phyloP scores from a whole-genome alignment of 805 yeast species.

The Kodamaea leandrae region DNA sequence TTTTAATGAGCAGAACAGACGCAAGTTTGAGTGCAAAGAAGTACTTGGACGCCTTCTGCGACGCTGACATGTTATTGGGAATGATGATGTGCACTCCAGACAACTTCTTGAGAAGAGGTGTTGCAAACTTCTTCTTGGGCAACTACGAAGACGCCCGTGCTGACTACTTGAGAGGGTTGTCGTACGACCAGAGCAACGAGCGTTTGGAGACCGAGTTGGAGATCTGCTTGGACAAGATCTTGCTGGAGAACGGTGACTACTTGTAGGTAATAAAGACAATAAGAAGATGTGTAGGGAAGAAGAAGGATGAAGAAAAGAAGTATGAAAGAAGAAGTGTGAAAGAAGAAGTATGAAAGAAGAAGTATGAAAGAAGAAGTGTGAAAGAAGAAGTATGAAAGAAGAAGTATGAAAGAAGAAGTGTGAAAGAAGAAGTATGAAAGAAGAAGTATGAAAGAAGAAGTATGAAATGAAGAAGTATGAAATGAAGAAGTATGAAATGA shows the following conservation, averaged over 20 bases:
- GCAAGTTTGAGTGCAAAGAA: slow-evolving; percentile 56
- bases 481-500: too few species aligned
- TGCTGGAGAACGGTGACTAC: slow-evolving; percentile 58
- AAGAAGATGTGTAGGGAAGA: neutral
- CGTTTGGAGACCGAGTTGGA: slow-evolving; percentile 49
- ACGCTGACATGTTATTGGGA: slow-evolving; percentile 62
- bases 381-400: too few species aligned
- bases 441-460: too few species aligned
- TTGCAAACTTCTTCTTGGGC: slow-evolving; percentile 59
- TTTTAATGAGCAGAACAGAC: slow-evolving; percentile 70
- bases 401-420: too few species aligned
- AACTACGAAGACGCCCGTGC: slow-evolving; percentile 60
- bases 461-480: too few species aligned
- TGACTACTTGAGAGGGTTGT: slow-evolving; percentile 70
- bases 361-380: too few species aligned
- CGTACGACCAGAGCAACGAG: slow-evolving; percentile 55
- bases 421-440: too few species aligned
- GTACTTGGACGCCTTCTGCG: slow-evolving; percentile 60
- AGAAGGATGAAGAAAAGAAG: too few species aligned
- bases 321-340: too few species aligned
- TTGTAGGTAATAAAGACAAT: neutral
- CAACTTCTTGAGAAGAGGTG: slow-evolving; percentile 69
- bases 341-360: too few species aligned
- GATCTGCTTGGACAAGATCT: slow-evolving; percentile 46
- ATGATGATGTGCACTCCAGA: slow-evolving; percentile 63